Evolutionary conservation across 176 grass and related monocot genomes (phyloP), one percentile per base, ranked within the genome.

Genomic region (Poa pratensis): DNA sequence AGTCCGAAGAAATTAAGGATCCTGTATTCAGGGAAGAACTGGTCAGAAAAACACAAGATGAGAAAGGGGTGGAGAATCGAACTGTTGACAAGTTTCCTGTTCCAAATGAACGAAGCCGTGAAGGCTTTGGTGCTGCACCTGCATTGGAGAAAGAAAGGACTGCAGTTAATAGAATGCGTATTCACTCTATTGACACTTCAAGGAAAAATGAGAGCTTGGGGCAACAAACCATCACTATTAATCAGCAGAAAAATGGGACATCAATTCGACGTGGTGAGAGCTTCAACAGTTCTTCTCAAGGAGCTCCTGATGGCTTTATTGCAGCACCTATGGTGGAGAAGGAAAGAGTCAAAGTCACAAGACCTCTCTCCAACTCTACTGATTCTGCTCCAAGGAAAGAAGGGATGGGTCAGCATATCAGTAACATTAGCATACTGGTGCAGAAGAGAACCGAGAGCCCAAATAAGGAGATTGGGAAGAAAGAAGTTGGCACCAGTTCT

Each of bases 221-320:
- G 18, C 83, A 80, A 28, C 78, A 89, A 65, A 75, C 30, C 58
- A 76, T 77, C 69, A 92, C 80, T 39, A 65, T 68, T 43, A 84
- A 76, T 81, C 85, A 84, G n/a, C 89, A 91, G 28, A 91, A 76
- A 67, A 91, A 91, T 88, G 89, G 89, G 51, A 87, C 85, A 64
- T 60, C 89, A 42, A 22, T 87, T 18, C 85, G 70, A 8, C 77
- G 46, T 71, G n/a, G 52, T 11, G 81, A 91, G 34, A 84, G 24
- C 52, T 19, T 71, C 53, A 76, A 39, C 42, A n/a, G 32, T 70
- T 81, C 81, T 48, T 78, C 81, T 80, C 89, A 84, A 80, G 87
- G 76, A 69, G 73, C 22, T 67, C 17, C 37, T 76, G 80, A 83
- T 83, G 80, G 51, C 17, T 80, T 80, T 67, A 73, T 34, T 69